phyloP scores from a whole-genome alignment of 2,329 filamentous ascomycete species.

The Exophiala lecanii-corni region DNA sequence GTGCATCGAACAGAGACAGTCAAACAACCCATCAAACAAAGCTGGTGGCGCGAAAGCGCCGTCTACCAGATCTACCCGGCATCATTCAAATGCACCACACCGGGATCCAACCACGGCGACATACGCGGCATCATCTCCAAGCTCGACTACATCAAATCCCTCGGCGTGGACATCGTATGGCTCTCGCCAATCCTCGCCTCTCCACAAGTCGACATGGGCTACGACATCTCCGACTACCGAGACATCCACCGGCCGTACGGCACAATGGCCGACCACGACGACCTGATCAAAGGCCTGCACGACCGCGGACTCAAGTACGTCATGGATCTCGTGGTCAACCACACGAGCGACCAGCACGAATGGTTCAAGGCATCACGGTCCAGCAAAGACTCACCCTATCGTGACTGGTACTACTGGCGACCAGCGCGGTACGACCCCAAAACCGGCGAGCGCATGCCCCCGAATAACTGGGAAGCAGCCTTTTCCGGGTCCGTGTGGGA shows the following conservation, averaged over 20 bases:
- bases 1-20: background rate
- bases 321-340: conserved; percentile 68
- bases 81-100: conserved; percentile 53
- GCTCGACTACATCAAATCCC: conserved; percentile 55
- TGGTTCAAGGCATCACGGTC: conserved; percentile 63
- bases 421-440: conserved; percentile 46
- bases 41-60: conserved; percentile 58
- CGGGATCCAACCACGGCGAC: conserved; percentile 51
- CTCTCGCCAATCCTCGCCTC: conserved; percentile 62
- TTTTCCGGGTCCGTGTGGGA: conserved; percentile 39
- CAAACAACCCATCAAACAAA: background rate
- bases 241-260: conserved; percentile 59
- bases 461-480: conserved; percentile 62
- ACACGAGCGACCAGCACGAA: conserved; percentile 63
- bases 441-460: conserved; percentile 54
- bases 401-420: conserved; percentile 59
- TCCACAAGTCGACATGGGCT: conserved; percentile 66
- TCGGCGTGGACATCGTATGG: conserved; percentile 65
- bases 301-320: conserved; percentile 62
- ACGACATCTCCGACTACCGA: conserved; percentile 64
- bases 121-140: conserved; percentile 59
- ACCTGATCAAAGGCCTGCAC: conserved; percentile 53
- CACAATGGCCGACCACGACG: conserved; percentile 57
- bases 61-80: conserved; percentile 61
- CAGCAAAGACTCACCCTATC: conserved; percentile 54